These are phyloP conservation scores for Rutstroemia sydowiana DNA, from an alignment of 2,329 filamentous ascomycete species.

Conservation along the genomic window DNA sequence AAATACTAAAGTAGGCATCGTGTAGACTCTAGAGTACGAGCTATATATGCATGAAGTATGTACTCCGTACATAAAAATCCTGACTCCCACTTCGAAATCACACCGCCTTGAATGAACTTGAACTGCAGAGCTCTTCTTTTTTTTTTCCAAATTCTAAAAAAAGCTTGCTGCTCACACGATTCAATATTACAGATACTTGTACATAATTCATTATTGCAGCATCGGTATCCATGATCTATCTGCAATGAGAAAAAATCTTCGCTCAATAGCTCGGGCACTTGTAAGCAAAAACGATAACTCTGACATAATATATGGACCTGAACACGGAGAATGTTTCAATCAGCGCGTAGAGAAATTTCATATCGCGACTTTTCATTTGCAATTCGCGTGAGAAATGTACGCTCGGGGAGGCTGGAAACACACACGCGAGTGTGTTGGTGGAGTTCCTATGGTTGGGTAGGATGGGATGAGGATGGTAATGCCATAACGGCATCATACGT, in stretches of 20 bases:
- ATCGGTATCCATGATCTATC: no score
- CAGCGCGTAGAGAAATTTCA: background rate
- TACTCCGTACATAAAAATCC: background rate
- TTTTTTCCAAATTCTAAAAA: no score
- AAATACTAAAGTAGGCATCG: no score
- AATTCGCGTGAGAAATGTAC: background rate
- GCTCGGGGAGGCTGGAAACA: background rate
- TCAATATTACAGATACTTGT: no score
- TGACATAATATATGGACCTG: background rate
- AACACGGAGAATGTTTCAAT: background rate
- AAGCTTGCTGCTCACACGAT: no score
- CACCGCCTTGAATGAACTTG: background rate
- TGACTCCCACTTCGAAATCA: background rate
- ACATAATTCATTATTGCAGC: no score
- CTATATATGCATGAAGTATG: background rate
- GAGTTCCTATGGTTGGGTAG: background rate
- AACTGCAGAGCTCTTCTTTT: background rate
- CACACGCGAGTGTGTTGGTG: background rate
- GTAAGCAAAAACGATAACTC: background rate
- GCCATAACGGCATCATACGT: background rate
- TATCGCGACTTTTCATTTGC: background rate
- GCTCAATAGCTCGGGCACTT: background rate
- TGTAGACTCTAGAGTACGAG: background rate
- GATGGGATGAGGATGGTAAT: background rate
- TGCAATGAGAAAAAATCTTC: background rate